These are phyloP conservation scores for Botrytis fragariae DNA, from an alignment of 2,329 filamentous ascomycete species.

Conservation along the genomic window DNA sequence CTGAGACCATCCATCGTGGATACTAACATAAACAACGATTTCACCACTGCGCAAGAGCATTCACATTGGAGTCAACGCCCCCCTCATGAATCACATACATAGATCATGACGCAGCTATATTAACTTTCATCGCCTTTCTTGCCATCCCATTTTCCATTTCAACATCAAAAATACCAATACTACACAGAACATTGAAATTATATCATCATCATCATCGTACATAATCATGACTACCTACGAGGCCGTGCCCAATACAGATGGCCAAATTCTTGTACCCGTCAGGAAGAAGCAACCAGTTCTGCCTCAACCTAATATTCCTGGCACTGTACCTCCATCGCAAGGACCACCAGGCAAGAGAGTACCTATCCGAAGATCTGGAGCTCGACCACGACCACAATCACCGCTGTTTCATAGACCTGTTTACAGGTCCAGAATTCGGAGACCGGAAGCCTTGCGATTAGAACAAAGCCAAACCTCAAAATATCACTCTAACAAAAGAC, in stretches of 20 bases:
- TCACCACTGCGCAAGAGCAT: neutral
- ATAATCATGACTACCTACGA: slow-evolving; percentile 3
- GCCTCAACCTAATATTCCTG: neutral
- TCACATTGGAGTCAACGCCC: neutral
- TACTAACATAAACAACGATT: neutral
- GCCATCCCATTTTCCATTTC: neutral
- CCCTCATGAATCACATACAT: neutral
- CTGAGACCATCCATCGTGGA: neutral
- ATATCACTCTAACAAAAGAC: neutral
- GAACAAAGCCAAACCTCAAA: neutral
- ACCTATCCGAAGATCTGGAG: neutral
- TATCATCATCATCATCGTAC: neutral
- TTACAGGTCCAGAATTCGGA: neutral
- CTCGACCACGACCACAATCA: neutral
- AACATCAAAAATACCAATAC: neutral
- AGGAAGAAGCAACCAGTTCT: neutral
- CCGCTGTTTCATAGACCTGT: neutral
- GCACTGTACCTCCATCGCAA: neutral
- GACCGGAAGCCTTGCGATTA: neutral
- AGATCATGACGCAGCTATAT: neutral
- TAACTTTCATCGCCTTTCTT: neutral
- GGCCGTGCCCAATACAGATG: slow-evolving; percentile 5
- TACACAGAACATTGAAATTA: neutral
- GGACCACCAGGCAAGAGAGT: neutral
- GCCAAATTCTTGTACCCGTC: neutral